Evolutionary conservation across 1,284 basidiomycete genomes (phyloP).

Genomic region (Ceratobasidium sp.): DNA sequence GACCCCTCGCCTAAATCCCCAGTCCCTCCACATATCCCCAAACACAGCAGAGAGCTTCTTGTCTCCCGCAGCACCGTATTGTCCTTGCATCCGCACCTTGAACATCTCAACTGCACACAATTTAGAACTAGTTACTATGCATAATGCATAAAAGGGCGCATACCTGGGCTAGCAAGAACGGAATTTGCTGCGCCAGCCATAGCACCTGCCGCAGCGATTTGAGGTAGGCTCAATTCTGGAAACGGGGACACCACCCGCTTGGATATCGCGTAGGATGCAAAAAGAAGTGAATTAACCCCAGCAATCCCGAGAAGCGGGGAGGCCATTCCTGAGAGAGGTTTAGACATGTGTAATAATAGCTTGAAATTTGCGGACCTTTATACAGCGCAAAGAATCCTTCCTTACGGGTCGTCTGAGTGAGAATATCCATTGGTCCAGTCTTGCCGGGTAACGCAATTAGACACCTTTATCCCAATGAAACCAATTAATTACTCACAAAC

Average conservation of each 20-base stretch:
- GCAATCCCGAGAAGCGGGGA: slow-evolving; percentile 94
- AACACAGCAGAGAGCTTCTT: slow-evolving; percentile 68
- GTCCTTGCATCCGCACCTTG: slow-evolving; percentile 97
- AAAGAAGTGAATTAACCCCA: slow-evolving; percentile 94
- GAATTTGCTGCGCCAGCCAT: slow-evolving; percentile 93
- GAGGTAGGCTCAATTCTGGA: slow-evolving; percentile 78
- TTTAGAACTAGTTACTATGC: neutral
- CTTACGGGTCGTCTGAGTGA: slow-evolving; percentile 80
- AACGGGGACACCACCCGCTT: slow-evolving; percentile 89
- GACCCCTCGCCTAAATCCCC: slow-evolving; percentile 86
- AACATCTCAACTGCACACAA: slow-evolving; percentile 79
- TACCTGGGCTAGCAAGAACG: slow-evolving; percentile 87
- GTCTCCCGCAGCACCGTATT: slow-evolving; percentile 80
- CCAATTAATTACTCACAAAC: slow-evolving; percentile 72
- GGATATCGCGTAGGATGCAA: slow-evolving; percentile 86
- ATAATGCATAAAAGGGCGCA: slow-evolving; percentile 46
- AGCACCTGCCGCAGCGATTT: slow-evolving; percentile 86
- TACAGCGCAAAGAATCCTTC: slow-evolving; percentile 92
- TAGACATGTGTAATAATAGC: neutral
- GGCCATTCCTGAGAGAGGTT: slow-evolving; percentile 73
- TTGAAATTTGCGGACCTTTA: slow-evolving; percentile 70
- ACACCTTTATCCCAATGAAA: slow-evolving; percentile 28
- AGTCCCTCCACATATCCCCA: slow-evolving; percentile 83
- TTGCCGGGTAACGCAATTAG: slow-evolving; percentile 52
- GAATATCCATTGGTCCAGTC: slow-evolving; percentile 93